Conservation (phyloP, 805 yeast species). For the Kurtzmaniella fragi region DNA sequence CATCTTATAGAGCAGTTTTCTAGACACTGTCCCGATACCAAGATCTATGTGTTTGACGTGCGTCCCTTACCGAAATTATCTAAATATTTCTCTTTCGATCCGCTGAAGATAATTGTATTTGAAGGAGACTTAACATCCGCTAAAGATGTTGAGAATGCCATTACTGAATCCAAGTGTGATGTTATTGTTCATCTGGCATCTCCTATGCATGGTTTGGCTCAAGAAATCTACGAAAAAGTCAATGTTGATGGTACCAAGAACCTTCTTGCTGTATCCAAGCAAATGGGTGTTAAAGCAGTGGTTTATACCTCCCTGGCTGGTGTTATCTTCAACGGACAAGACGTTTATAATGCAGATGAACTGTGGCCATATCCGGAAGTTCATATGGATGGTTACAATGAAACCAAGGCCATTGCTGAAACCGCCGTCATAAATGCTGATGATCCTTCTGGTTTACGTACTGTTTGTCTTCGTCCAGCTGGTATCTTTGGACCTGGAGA, state of each 20-base stretch:
- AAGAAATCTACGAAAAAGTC: constrained; percentile 79
- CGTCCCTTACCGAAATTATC: constrained; percentile 79
- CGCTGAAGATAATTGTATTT: constrained; percentile 51
- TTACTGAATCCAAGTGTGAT: constrained; percentile 52
- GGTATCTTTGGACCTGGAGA: constrained; percentile 99
- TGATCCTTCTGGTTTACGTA: constrained; percentile 50
- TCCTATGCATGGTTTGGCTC: constrained; percentile 87
- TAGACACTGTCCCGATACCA: constrained; percentile 57
- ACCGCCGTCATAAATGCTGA: constrained; percentile 72
- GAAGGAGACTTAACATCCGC: constrained; percentile 82
- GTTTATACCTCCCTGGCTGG: constrained; percentile 98
- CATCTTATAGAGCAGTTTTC: constrained; percentile 86
- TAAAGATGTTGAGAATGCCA: constrained; percentile 61
- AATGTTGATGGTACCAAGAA: constrained; percentile 86
- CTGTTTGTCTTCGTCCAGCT: constrained; percentile 92
- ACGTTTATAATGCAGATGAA: constrained; percentile 88
- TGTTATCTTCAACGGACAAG: constrained; percentile 93
- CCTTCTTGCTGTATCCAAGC: constrained; percentile 59
- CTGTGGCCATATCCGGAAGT: constrained; percentile 85
- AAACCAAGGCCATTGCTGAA: constrained; percentile 92
- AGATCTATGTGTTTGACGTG: constrained; percentile 83
- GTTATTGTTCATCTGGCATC: constrained; percentile 95
- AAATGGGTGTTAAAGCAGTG: constrained; percentile 52
- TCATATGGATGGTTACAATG: constrained; percentile 96
- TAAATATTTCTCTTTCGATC: constrained; percentile 68